Evolutionary conservation across 306 rosid genomes (phyloP).

Genomic region (Datisca glomerata): DNA sequence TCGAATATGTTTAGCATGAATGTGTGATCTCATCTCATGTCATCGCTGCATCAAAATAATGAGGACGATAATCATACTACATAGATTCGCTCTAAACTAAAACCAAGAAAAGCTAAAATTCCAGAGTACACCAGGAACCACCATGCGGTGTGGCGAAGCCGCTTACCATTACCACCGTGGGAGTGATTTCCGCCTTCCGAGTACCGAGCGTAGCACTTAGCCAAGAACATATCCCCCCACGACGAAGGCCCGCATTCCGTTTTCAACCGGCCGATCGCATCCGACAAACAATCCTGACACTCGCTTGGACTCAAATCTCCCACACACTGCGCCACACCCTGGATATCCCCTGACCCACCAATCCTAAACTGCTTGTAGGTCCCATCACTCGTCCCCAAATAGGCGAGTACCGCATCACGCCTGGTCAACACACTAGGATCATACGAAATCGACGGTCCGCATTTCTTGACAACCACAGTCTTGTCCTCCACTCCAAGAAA

Average conservation of each 20-base stretch:
- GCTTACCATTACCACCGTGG: constrained; percentile 6
- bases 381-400: constrained; percentile 33
- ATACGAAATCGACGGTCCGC: constrained; percentile 52
- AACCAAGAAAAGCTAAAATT: too few species aligned
- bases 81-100: too few species aligned
- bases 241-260: constrained; percentile 51
- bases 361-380: constrained; percentile 14
- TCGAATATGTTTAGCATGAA: too few species aligned
- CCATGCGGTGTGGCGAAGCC: constrained; percentile 10
- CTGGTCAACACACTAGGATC: constrained; percentile 35
- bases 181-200: constrained; percentile 5
- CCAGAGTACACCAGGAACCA: constrained; percentile 17
- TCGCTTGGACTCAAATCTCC: constrained; percentile 69
- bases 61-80: too few species aligned
- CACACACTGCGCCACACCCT: constrained; percentile 71
- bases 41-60: too few species aligned
- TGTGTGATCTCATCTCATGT: too few species aligned
- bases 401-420: constrained; percentile 51
- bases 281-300: constrained; percentile 75
- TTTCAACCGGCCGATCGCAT: constrained; percentile 64
- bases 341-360: constrained; percentile 25
- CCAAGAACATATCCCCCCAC: constrained; percentile 64
- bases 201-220: constrained; percentile 76
- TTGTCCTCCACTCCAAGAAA: constrained; percentile 85
- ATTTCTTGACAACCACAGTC: constrained; percentile 54